Percentiles rank a stretch among this genome's conserved stretches.
Evolutionary conservation across 2,329 filamentous ascomycete species (phyloP).

Genomic region (Lecanicillium sp.): DNA sequence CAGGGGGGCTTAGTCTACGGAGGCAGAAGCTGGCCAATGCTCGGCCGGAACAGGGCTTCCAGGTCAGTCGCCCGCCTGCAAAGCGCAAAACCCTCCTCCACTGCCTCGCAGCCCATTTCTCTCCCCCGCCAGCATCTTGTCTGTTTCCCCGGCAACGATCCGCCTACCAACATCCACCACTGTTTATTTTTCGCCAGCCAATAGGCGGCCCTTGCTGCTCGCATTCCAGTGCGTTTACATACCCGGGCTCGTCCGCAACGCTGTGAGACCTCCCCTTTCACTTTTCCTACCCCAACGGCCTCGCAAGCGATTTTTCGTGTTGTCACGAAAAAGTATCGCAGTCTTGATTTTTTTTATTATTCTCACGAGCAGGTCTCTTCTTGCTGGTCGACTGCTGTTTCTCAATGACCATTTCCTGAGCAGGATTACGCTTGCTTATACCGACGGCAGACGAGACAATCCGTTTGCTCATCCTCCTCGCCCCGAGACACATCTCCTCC

Average conservation of each 20-base stretch:
- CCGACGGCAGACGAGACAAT: no score
- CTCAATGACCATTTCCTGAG: no score
- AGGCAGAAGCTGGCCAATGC: slow-evolving; percentile 6
- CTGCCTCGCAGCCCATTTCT: not conserved
- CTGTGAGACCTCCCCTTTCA: slow-evolving; percentile 4
- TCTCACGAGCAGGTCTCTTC: slow-evolving; percentile 11
- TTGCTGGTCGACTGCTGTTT: slow-evolving; percentile 1
- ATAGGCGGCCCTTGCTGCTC: slow-evolving; percentile 19
- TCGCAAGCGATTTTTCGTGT: not conserved
- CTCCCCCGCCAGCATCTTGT: not conserved
- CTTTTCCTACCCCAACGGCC: slow-evolving; percentile 7
- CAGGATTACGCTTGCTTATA: no score
- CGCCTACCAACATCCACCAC: slow-evolving; percentile 15
- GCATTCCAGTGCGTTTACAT: slow-evolving; percentile 13
- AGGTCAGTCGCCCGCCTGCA: not conserved
- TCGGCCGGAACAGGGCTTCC: not conserved
- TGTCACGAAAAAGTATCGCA: not conserved
- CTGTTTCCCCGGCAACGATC: slow-evolving; percentile 25
- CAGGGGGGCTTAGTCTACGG: not conserved
- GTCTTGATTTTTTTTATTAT: not conserved
- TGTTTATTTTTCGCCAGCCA: slow-evolving; percentile 29
- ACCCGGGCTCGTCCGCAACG: slow-evolving; percentile 7
- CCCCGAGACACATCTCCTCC: slow-evolving; percentile 3
- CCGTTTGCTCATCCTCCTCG: not conserved
- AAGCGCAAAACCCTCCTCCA: not conserved